Evolutionary conservation across 257 asterid genomes (phyloP).

Genomic region (Solanum etuberosum): DNA sequence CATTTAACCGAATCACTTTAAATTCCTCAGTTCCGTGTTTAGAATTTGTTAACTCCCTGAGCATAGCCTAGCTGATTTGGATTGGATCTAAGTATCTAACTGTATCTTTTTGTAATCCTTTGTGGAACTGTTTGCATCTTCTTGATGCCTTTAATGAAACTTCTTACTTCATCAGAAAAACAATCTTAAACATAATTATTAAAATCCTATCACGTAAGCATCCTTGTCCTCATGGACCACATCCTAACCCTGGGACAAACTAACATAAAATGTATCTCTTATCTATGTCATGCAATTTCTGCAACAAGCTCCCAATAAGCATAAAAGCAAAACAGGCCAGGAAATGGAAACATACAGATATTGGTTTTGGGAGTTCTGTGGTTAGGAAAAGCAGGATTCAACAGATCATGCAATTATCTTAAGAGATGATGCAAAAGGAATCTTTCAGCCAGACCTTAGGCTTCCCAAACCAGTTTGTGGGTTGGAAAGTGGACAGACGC

Average conservation of each 20-base stretch:
- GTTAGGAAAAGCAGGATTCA: not conserved
- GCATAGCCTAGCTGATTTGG: not conserved
- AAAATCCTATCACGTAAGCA: not conserved
- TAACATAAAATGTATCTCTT: not conserved
- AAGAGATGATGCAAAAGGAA: not conserved
- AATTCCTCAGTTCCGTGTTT: not conserved
- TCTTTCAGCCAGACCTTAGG: conserved; percentile 60
- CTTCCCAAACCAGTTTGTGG: conserved; percentile 89
- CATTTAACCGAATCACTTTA: not conserved
- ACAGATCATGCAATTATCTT: not conserved
- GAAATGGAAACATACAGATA: not conserved
- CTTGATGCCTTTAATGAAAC: not conserved
- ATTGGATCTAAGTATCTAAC: not conserved
- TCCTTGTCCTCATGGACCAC: not conserved
- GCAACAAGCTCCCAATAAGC: not conserved
- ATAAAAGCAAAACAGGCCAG: not conserved
- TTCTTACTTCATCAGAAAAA: not conserved
- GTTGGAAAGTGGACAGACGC: conserved; percentile 88
- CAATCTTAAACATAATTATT: not conserved
- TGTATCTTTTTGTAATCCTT: not conserved
- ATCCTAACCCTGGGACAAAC: not conserved
- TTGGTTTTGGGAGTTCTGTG: not conserved
- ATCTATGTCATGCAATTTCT: not conserved
- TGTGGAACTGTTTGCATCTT: not conserved
- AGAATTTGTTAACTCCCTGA: not conserved